Evolutionary conservation across 331 rosid species (phyloP).

Genomic region (Quercus tomentella): DNA sequence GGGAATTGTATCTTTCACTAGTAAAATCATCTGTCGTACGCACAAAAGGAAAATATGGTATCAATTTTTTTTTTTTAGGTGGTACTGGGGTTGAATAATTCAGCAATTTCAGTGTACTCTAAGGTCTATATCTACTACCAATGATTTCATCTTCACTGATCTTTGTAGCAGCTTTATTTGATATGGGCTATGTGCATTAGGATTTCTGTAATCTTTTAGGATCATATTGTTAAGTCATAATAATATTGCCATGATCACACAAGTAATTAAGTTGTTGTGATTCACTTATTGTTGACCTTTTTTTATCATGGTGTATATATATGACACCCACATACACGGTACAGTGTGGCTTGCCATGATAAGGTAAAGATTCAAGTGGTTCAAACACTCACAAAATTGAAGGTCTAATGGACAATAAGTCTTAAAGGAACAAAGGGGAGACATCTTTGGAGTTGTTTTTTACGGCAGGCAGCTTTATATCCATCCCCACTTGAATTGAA

Average conservation of each 20-base stretch:
- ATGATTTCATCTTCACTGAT: not conserved
- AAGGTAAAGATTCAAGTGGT: conserved; percentile 30
- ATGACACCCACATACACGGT: conserved; percentile 30
- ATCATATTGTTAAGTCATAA: conserved; percentile 36
- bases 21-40: too few relatives aligned
- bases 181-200: conserved; percentile 46
- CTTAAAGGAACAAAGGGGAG: conserved; percentile 6
- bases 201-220: conserved; percentile 53
- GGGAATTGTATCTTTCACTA: too few relatives aligned
- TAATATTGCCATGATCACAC: conserved; percentile 9
- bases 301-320: not conserved
- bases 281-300: conserved; percentile 15
- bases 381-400: conserved; percentile 17
- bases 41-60: too few relatives aligned
- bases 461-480: conserved; percentile 9
- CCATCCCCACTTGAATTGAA: conserved; percentile 13
- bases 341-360: conserved; percentile 26
- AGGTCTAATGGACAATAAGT: not conserved
- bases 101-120: conserved; percentile 13
- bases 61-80: not conserved
- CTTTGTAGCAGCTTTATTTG: conserved; percentile 17
- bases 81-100: conserved; percentile 17
- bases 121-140: conserved; percentile 10
- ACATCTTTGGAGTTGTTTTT: conserved; percentile 35
- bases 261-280: conserved; percentile 35